Base-by-base conservation (phyloP, 495 filamentous ascomycete genomes). In the Penicillium subrubescens region DNA sequence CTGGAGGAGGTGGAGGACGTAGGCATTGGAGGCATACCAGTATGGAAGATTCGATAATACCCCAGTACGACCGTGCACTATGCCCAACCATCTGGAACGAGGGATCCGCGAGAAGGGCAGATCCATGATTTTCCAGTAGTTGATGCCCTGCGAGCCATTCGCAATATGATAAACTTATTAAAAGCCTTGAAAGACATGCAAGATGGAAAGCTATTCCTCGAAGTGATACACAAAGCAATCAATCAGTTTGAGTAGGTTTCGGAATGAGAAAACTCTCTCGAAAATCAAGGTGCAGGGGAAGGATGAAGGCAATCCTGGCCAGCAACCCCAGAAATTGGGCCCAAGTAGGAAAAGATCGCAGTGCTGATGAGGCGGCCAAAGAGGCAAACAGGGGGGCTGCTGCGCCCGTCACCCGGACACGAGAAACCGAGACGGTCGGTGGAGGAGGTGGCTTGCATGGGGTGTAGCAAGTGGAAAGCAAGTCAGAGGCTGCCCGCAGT, bases 251-350 rank as follows among this genome's bases (percentile, higher is more conserved):
- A 8, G 48, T 31, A 12, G 17, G 11, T 25, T 25, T 35, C 17
- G n/a, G 33, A 23, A 56, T 21, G 29, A 14, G 15, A 23, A 15
- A 55, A 19, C 10, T 12, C 19, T 57, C 56, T 58, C 37, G 39
- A 41, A 58, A 58, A 34, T 27, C 33, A 21, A 43, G 59, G 51
- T n/a, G 27, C 15, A 33, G 53, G 17, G 25, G 43, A 6, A 19
- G 59, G 59, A 53, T 66, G 33, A 34, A 39, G 33, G 21, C 33
- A 62, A 62, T 66, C 59, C 53, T 58, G 11, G 51, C 50, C 35
- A 43, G 57, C 33, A 65, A 61, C 64, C 67, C 67, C 67, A 69
- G 67, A 58, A 69, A 63, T 57, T 51, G 15, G 52, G 25, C 64
- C 63, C 23, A 34, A 51, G 59, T 57, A 63, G 67, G 67, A 39